These are phyloP conservation scores for Kodamaea alishanica DNA, from an alignment of 1,139 yeast species.

Conservation along the genomic window DNA sequence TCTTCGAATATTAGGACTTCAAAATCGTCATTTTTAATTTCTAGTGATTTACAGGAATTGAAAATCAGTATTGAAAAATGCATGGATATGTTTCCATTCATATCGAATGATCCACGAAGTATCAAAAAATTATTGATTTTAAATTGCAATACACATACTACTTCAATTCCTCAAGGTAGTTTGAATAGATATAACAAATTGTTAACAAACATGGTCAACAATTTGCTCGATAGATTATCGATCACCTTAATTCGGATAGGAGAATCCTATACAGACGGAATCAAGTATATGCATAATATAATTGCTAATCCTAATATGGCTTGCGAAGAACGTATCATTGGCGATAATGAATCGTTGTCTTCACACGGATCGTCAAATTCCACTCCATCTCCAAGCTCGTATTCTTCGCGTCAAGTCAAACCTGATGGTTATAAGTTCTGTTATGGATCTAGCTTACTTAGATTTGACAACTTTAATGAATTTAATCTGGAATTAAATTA, in stretches of 20 bases:
- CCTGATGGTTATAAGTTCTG: slow-evolving; percentile 6
- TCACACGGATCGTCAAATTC: neutral
- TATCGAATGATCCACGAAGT: slow-evolving; percentile 17
- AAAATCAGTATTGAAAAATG: slow-evolving; percentile 28
- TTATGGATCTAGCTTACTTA: slow-evolving; percentile 19
- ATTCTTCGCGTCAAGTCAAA: neutral
- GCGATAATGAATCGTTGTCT: neutral
- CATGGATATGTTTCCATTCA: slow-evolving; percentile 29
- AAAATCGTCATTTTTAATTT: slow-evolving; percentile 5
- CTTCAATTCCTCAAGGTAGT: slow-evolving; percentile 7
- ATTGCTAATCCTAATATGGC: slow-evolving; percentile 6
- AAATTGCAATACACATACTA: slow-evolving; percentile 18
- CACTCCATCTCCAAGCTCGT: slow-evolving; percentile 2
- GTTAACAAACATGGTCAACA: slow-evolving; percentile 11
- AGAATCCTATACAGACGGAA: slow-evolving; percentile 15
- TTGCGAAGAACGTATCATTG: neutral
- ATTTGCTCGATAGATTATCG: slow-evolving; percentile 18
- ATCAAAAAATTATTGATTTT: slow-evolving; percentile 29
- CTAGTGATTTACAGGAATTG: slow-evolving; percentile 23
- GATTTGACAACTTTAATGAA: slow-evolving; percentile 19
- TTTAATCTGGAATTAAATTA: slow-evolving; percentile 16
- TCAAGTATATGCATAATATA: slow-evolving; percentile 17
- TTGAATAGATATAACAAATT: slow-evolving; percentile 5
- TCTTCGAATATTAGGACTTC: slow-evolving; percentile 18
- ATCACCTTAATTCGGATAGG: slow-evolving; percentile 28